Evolutionary conservation across 1,284 basidiomycete genomes (phyloP).

Genomic region (Bondarzewia mesenterica): DNA sequence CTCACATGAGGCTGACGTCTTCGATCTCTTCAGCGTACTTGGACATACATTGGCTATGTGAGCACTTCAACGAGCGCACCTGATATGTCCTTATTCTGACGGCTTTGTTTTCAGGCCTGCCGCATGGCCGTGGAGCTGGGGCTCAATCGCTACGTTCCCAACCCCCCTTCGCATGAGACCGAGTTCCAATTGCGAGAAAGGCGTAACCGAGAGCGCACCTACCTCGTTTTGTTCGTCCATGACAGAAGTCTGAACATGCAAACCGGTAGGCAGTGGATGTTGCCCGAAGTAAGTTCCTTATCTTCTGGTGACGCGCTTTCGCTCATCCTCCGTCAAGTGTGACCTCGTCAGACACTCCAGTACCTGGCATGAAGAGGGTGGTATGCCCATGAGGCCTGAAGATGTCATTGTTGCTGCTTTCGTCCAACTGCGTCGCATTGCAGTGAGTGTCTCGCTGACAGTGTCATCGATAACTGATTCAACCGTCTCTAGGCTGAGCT

Average conservation of each 20-base stretch:
- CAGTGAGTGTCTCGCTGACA: constrained; percentile 35
- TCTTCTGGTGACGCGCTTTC: constrained; percentile 4
- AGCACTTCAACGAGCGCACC: constrained; percentile 18
- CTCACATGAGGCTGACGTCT: constrained; percentile 1
- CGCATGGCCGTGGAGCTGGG: constrained; percentile 79
- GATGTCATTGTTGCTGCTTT: constrained; percentile 74
- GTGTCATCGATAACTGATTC: constrained; percentile 3
- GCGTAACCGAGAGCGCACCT: constrained; percentile 75
- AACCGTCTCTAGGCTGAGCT: constrained; percentile 49
- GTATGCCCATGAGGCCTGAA: constrained; percentile 52
- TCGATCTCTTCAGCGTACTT: constrained; percentile 48
- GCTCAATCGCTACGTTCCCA: constrained; percentile 57
- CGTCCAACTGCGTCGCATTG: constrained; percentile 65
- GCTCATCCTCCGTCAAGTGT: constrained; percentile 27
- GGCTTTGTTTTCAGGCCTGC: constrained; percentile 45
- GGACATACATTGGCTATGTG: constrained; percentile 80
- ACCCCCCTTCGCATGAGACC: constrained; percentile 48
- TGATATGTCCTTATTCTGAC: constrained; percentile 9
- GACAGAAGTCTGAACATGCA: constrained; percentile 78
- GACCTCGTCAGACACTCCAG: constrained; percentile 59
- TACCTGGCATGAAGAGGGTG: constrained; percentile 62
- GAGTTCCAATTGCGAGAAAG: constrained; percentile 61
- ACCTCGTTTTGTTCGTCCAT: constrained; percentile 75
- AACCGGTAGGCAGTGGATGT: constrained; percentile 78
- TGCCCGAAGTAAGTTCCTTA: constrained; percentile 45